Conservation (phyloP, 2,329 filamentous ascomycete genomes). For the Colletotrichum eleusines region DNA sequence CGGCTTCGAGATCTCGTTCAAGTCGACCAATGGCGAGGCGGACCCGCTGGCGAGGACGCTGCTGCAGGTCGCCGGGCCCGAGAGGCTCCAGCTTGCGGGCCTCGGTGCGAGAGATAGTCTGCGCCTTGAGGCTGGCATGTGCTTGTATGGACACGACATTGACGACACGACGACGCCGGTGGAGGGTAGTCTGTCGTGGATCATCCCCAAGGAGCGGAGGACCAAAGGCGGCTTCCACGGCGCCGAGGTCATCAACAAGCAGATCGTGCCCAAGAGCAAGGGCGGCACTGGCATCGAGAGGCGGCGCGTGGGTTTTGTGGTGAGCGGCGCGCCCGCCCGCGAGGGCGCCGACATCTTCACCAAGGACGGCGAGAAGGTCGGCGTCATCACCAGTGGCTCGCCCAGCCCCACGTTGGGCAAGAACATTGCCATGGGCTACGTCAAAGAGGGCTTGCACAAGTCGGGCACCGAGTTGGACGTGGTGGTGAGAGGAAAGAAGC, state of each 20-base stretch:
- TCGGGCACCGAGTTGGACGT: constrained; percentile 84
- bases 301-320: constrained; percentile 82
- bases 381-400: constrained; percentile 87
- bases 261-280: constrained; percentile 80
- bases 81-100: constrained; percentile 81
- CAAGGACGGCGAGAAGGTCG: constrained; percentile 75
- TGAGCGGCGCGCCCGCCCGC: constrained; percentile 89
- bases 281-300: constrained; percentile 77
- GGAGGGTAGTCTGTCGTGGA: constrained; percentile 75
- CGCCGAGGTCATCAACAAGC: constrained; percentile 79
- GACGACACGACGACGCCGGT: constrained; percentile 78
- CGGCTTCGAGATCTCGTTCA: constrained; percentile 94
- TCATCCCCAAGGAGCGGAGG: constrained; percentile 83
- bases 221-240: constrained; percentile 84
- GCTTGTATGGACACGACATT: constrained; percentile 98
- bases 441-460: constrained; percentile 86
- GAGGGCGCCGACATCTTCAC: constrained; percentile 86
- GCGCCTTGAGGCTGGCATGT: constrained; percentile 97
- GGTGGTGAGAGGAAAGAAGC: constrained; percentile 79
- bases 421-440: constrained; percentile 97
- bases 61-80: constrained; percentile 68
- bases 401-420: constrained; percentile 87
- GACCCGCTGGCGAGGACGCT: constrained; percentile 70
- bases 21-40: constrained; percentile 51
- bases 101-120: constrained; percentile 93